Percentiles rank a stretch among this genome's conserved stretches.
phyloP scores from a whole-genome alignment of 2,329 filamentous ascomycete species.

The Trichoderma harzianum region DNA sequence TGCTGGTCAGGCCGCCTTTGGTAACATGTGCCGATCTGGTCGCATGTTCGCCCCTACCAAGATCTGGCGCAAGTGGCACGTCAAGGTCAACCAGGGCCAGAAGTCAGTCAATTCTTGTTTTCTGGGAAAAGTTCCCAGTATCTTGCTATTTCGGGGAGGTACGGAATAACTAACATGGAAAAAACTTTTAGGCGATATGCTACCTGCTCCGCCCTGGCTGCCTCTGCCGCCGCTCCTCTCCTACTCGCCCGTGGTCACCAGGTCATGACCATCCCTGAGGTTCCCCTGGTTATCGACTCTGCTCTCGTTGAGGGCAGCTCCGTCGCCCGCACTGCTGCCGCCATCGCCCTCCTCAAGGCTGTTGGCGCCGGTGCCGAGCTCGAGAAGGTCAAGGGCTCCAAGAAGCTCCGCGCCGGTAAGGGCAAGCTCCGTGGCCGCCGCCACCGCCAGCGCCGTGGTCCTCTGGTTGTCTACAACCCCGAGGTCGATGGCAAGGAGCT shows the following conservation, averaged over 20 bases:
- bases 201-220: slow-evolving; percentile 94
- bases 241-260: slow-evolving; percentile 97
- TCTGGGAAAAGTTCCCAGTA: neutral
- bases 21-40: slow-evolving; percentile 99
- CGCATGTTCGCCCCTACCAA: slow-evolving; percentile 99
- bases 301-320: slow-evolving; percentile 77
- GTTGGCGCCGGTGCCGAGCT: slow-evolving; percentile 87
- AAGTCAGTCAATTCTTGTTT: slow-evolving; percentile 58
- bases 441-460: slow-evolving; percentile 95
- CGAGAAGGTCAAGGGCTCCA: slow-evolving; percentile 92
- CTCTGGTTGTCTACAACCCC: slow-evolving; percentile 96
- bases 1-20: slow-evolving; percentile 99
- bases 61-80: slow-evolving; percentile 99
- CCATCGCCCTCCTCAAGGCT: slow-evolving; percentile 82
- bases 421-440: slow-evolving; percentile 97
- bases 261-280: slow-evolving; percentile 87
- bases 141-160: neutral
- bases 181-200: slow-evolving; percentile 74
- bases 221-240: slow-evolving; percentile 90
- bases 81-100: slow-evolving; percentile 99
- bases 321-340: slow-evolving; percentile 83
- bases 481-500: slow-evolving; percentile 94
- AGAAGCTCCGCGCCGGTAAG: slow-evolving; percentile 98
- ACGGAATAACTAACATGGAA: slow-evolving; percentile 23
- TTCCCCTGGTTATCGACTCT: slow-evolving; percentile 93